phyloP scores from a whole-genome alignment of 2,329 filamentous ascomycete species.

The Tolypocladium sp. region DNA sequence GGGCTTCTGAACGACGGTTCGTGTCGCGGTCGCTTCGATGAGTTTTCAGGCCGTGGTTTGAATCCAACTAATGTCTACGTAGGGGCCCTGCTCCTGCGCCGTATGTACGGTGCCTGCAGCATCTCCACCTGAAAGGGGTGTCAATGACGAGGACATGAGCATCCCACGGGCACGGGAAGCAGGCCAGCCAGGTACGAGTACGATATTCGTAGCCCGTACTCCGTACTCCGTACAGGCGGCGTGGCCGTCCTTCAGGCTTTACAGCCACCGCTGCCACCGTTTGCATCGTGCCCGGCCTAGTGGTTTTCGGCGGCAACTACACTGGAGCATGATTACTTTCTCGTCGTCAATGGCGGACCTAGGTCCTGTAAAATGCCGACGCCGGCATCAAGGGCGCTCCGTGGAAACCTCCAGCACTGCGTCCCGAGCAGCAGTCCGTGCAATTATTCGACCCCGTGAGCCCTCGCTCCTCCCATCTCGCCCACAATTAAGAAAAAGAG shows the following conservation, averaged over 20 bases:
- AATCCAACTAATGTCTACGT: not conserved
- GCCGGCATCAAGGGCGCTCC: not conserved
- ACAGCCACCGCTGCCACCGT: not conserved
- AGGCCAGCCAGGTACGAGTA: not conserved
- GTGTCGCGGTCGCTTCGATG: not conserved
- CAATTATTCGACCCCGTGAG: not conserved
- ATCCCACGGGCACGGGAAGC: too few relatives aligned
- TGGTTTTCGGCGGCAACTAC: too few relatives aligned
- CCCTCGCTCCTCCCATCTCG: not conserved
- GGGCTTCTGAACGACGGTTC: too few relatives aligned
- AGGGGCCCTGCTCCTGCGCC: not conserved
- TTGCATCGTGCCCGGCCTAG: too few relatives aligned
- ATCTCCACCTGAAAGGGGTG: not conserved
- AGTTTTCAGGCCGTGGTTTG: not conserved
- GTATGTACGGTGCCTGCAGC: not conserved
- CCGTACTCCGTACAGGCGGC: not conserved
- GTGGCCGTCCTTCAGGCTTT: not conserved
- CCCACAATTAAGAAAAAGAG: not conserved
- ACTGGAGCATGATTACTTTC: not conserved
- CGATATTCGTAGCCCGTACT: too few relatives aligned
- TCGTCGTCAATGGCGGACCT: not conserved
- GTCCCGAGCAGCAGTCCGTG: not conserved
- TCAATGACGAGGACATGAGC: not conserved
- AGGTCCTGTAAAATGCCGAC: not conserved
- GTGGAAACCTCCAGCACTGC: too few relatives aligned